Base-by-base conservation (phyloP, 1,139 yeast genomes). In the Candida sanyaensis region DNA sequence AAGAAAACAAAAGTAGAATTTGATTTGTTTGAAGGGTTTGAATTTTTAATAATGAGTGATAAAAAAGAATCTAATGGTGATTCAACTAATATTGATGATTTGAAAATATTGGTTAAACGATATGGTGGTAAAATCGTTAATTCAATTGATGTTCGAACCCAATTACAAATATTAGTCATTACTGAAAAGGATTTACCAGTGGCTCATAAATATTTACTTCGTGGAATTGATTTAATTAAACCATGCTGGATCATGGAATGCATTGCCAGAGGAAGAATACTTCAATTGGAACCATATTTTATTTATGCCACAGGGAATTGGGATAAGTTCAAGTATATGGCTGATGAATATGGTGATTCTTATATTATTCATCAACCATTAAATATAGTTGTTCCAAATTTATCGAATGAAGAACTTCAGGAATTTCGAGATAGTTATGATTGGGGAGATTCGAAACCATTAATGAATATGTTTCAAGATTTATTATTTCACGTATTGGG, bases 241-340 rank as follows among this genome's bases (percentile, higher is more conserved):
- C 92, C 96, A 1, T 64, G 65, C 17, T 93, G 97, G 96, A 63
- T 90, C 7, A 69, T 81, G 41, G 91, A 88, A 54, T 83, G 96
- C 56, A 67, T 88, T 3, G 58, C 65, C 11, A 64, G 71, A 21
- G 58, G 65, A 0, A 52, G 59, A 1, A 47, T 84, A 2, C 64
- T 89, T 0, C 78, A 77, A 1, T 56, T 86, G 9, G 96, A 89
- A 55, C 86, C 89, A 0, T 59, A 64, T 8, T 83, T 88, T 58
- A 67, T 86, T 34, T 74, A 78, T 41, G 55, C 53, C 32, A 57
- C 67, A 37, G 47, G 42, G 6, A 52, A 50, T 41, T 48, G 60
- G 12, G 52, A 48, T 0, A 40, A 31, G 28, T 49, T 42, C 46
- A 26, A 31, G 2, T 42, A 47, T 10, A 66, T 73, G 40, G 70